Evolutionary conservation across 345 rosid species (phyloP), one percentile per base, ranked within the genome.

Genomic region (Lumnitzera racemosa): DNA sequence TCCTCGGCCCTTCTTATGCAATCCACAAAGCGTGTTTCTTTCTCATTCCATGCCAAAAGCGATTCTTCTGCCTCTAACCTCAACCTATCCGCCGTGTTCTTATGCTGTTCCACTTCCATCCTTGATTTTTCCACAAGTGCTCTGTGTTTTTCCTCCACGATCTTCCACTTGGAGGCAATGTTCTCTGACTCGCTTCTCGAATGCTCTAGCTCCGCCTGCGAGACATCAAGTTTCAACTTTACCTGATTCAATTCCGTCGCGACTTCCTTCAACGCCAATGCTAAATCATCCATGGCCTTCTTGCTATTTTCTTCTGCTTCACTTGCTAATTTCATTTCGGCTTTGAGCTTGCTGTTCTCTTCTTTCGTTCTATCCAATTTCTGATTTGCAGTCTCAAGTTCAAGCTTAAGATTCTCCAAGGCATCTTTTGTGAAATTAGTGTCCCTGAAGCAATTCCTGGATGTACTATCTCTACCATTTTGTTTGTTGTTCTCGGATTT

Each of bases 201-300:
- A 0, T 62, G 59, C 47, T 81, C 81, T 9, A 87, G 75, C 63
- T 87, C 88, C 10, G 72, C 64, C 36, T 76, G 69, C 0, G 74
- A 67, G 31, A 17, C 24, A 29, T 43, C n/a, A 20, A 84, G 86
- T 61, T 80, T 83, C 72, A 86, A 80, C 56, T 81, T 94, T 2
- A 71, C 59, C 56, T 80, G 75, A 53, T 61, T 72, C 12, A 73
- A 68, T 36, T 94, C 90, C 1, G 82, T 71, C 13, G 83, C 90
- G 0, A 94, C 99, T 70, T 94, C 99, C 63, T 78, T 80, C 53
- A 94, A 70, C 3, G 86, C 99, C 6, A 83, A 47, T 1, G 96
- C 99, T 31, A 90, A 64, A 71, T 78, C 96, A 60, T 94, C 99
- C 92, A 90, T 77, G 12, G 95, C 99, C 70, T 79, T 88, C 80